Conservation (phyloP, 768 basidiomycete species). For the Rhodocollybia butyracea region DNA sequence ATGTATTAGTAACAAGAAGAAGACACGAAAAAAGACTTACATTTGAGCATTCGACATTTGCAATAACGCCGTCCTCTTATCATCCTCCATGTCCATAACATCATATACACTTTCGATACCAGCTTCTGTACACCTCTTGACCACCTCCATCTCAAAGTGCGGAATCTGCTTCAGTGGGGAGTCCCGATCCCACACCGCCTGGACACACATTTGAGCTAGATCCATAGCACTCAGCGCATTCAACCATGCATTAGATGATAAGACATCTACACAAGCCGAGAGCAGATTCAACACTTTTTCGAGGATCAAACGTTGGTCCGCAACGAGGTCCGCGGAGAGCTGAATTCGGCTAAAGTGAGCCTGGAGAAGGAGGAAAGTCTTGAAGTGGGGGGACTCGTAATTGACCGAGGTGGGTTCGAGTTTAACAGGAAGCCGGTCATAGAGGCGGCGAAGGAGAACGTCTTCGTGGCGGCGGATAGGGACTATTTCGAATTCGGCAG, state of each 20-base stretch:
- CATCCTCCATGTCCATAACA: slow-evolving; percentile 98
- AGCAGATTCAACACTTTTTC: slow-evolving; percentile 89
- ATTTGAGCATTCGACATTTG: slow-evolving; percentile 86
- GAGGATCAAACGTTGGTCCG: slow-evolving; percentile 85
- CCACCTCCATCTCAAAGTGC: slow-evolving; percentile 88
- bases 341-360: slow-evolving; percentile 95
- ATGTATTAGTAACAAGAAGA: slow-evolving; percentile 13
- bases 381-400: slow-evolving; percentile 96
- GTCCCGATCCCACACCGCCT: slow-evolving; percentile 97
- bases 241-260: slow-evolving; percentile 96
- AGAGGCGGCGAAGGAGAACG: slow-evolving; percentile 77
- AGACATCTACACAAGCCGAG: slow-evolving; percentile 95
- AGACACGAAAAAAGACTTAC: slow-evolving; percentile 47
- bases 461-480: slow-evolving; percentile 97
- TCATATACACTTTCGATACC: slow-evolving; percentile 91
- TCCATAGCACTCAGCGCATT: slow-evolving; percentile 97
- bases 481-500: slow-evolving; percentile 92
- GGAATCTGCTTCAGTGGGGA: slow-evolving; percentile 95
- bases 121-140: slow-evolving; percentile 81
- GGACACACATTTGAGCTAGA: slow-evolving; percentile 96
- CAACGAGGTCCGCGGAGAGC: slow-evolving; percentile 89
- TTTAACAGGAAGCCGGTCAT: slow-evolving; percentile 97
- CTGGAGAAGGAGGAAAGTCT: slow-evolving; percentile 94
- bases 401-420: slow-evolving; percentile 61
- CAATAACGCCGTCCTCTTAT: slow-evolving; percentile 74